Evolutionary conservation across 2,329 filamentous ascomycete species (phyloP).

Genomic region (Sarocladium oryzae): DNA sequence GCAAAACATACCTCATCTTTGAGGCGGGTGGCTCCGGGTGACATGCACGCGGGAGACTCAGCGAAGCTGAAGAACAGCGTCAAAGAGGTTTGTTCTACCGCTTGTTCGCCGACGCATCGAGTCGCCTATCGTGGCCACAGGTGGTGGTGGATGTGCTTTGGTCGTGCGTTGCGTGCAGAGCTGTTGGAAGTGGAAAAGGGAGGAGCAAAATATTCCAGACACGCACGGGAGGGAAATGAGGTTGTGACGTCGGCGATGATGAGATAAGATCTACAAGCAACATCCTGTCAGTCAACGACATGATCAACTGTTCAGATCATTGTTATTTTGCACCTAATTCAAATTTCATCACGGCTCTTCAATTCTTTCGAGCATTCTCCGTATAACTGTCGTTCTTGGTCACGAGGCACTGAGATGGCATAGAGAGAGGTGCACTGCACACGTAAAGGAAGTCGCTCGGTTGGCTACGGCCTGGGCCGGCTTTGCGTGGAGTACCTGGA

Average conservation of each 20-base stretch:
- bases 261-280: constrained; percentile 1
- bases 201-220: not conserved
- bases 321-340: no score
- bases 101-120: constrained; percentile 5
- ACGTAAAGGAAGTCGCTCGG: not conserved
- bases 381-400: no score
- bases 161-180: not conserved
- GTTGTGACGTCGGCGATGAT: no score
- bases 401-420: no score
- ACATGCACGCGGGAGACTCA: constrained; percentile 25
- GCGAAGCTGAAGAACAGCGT: constrained; percentile 6
- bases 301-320: no score
- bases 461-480: not conserved
- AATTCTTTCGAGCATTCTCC: no score
- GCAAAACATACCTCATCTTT: constrained; percentile 55
- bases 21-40: constrained; percentile 36
- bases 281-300: no score
- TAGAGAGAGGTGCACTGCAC: no score
- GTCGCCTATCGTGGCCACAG: not conserved
- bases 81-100: not conserved
- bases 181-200: not conserved
- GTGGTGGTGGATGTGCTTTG: not conserved
- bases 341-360: no score
- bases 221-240: no score
- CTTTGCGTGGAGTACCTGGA: no score